Percentiles rank a stretch among this genome's conserved stretches.
Evolutionary conservation across 1,284 basidiomycete species (phyloP).

Genomic region (Ganoderma resinaceum): DNA sequence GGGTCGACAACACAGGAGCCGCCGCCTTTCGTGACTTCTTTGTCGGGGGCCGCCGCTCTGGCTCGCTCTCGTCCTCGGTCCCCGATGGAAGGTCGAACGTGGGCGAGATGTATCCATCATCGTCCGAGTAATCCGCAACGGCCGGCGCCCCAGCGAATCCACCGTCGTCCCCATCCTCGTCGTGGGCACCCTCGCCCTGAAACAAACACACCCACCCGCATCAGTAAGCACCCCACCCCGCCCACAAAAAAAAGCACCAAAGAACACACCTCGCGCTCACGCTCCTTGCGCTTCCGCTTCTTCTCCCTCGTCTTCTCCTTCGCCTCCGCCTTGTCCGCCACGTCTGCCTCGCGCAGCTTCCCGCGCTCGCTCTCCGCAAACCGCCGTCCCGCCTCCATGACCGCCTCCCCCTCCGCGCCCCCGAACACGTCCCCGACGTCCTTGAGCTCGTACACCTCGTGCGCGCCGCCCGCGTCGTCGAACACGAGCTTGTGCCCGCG

Average conservation of each 20-base stretch:
- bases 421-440: conserved; percentile 76
- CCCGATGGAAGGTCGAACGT: conserved; percentile 69
- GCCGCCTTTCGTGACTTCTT: conserved; percentile 35
- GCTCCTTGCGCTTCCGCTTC: conserved; percentile 85
- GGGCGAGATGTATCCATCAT: conserved; percentile 76
- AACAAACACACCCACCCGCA: conserved; percentile 4
- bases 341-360: conserved; percentile 76
- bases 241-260: conserved; percentile 13
- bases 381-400: conserved; percentile 68
- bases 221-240: neutral
- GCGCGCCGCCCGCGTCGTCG: conserved; percentile 84
- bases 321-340: conserved; percentile 82
- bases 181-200: conserved; percentile 27
- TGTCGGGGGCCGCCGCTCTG: conserved; percentile 47
- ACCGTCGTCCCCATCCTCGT: conserved; percentile 33
- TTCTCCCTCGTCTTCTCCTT: conserved; percentile 89
- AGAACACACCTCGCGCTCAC: conserved; percentile 70
- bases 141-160: conserved; percentile 34
- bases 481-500: conserved; percentile 80
- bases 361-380: conserved; percentile 79
- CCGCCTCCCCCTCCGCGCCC: conserved; percentile 63
- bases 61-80: conserved; percentile 47
- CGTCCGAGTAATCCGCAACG: conserved; percentile 52
- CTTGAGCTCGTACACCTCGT: conserved; percentile 83
- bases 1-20: conserved; percentile 12